Percentiles rank a stretch among this genome's conserved stretches.
Conservation (phyloP, 371 early-diverging fungal genomes). For the Lichtheimia ornata region DNA sequence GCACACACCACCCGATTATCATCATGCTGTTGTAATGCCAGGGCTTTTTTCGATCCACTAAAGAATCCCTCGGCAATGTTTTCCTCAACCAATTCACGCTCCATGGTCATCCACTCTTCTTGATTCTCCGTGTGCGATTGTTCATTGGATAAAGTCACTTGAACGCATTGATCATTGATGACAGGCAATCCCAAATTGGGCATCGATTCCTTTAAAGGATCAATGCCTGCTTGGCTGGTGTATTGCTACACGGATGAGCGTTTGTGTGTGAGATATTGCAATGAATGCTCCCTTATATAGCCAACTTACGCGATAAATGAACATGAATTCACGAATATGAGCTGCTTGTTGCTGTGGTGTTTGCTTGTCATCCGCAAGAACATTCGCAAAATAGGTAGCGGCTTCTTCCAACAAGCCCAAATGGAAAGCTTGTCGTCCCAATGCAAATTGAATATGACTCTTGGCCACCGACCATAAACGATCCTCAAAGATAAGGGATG, state of each 20-base stretch:
- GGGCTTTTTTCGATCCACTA: constrained; percentile 36
- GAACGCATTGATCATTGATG: constrained; percentile 45
- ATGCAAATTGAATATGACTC: constrained; percentile 84
- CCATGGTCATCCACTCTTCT: constrained; percentile 65
- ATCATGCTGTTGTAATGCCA: constrained; percentile 51
- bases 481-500: constrained; percentile 62
- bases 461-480: constrained; percentile 80
- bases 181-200: constrained; percentile 52
- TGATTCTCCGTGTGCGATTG: constrained; percentile 42
- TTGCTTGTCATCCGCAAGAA: constrained; percentile 70
- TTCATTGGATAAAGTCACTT: constrained; percentile 53
- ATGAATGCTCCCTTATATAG: neutral
- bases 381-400: constrained; percentile 61
- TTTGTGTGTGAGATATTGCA: neutral
- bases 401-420: constrained; percentile 61
- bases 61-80: constrained; percentile 43
- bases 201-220: constrained; percentile 41
- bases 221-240: constrained; percentile 28
- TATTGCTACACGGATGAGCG: constrained; percentile 46
- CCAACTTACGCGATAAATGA: constrained; percentile 65
- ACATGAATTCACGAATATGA: constrained; percentile 78
- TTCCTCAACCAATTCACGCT: constrained; percentile 60
- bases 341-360: constrained; percentile 65
- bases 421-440: constrained; percentile 77
- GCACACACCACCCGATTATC: constrained; percentile 64